Base-by-base conservation (phyloP, 208 protist genomes). In the Leishmania aethiopica region DNA sequence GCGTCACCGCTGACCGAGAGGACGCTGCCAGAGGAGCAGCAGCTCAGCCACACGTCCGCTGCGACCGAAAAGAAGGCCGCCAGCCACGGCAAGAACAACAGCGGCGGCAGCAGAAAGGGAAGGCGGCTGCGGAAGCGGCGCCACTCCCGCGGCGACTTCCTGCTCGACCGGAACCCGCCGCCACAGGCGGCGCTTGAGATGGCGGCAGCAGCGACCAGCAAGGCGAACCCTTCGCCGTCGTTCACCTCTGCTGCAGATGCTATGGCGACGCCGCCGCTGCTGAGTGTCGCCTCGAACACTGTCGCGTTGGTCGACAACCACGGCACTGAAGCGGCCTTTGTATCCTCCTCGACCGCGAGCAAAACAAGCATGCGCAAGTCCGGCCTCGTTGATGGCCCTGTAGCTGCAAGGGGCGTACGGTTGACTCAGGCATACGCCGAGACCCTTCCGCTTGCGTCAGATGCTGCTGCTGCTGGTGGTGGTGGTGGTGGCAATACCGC, bases 111-210 rank as follows among this genome's bases (percentile, higher is more conserved):
- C 25, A 47, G 66, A 25, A 71, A 22, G 6, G 66, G 8, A 47
- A n/a, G 13, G 66, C 37, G 6, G 22, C 19, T 42, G 51, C 49
- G 73, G 49, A 75, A 64, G 75, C 55, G 6, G 59, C 75, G 51
- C 74, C 67, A 79, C 66, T 42, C 64, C 2, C 70, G 47, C 25
- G 66, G 35, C 0, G 67, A 79, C 75, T 84, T 84, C 55, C 66
- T 66, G 10, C 66, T 62, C 4, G 55, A 84, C 35, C 53, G 40
- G 2, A 55, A n/a, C 22, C 28, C 75, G 40, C 80, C 75, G 13
- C 75, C 75, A 4, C 75, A 55, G 67, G 69, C 67, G 19, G 49
- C 22, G 28, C 64, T 22, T 6, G 59, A 35, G n/a, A 25, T 19
- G 28, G 51, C 25, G 25, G 49, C n/a, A 8, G 42, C n/a, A 15